These are phyloP conservation scores for Pichia manshurica DNA, from an alignment of 805 yeast species.

Conservation along the genomic window DNA sequence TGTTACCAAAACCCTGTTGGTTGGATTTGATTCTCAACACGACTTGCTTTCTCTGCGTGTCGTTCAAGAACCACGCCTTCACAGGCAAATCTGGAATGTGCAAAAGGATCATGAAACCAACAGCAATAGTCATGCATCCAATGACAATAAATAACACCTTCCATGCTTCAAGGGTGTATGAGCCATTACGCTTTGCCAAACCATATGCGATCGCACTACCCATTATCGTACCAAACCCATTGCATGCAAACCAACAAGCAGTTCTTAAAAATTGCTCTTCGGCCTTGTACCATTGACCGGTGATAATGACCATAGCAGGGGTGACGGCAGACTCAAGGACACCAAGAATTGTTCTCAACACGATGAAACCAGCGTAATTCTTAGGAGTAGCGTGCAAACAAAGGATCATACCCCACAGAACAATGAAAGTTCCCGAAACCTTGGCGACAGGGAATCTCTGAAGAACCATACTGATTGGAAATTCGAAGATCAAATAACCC, in stretches of 20 bases:
- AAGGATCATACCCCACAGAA: slow-evolving; percentile 44
- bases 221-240: slow-evolving; percentile 29
- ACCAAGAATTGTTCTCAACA: slow-evolving; percentile 47
- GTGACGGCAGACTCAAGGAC: slow-evolving; percentile 31
- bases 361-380: slow-evolving; percentile 42
- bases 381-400: slow-evolving; percentile 42
- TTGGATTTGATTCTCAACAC: slow-evolving; percentile 30
- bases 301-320: slow-evolving; percentile 33
- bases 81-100: slow-evolving; percentile 31
- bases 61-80: slow-evolving; percentile 31
- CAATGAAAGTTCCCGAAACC: slow-evolving; percentile 13
- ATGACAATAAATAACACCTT: slow-evolving; percentile 30
- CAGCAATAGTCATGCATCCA: slow-evolving; percentile 30
- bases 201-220: slow-evolving; percentile 32
- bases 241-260: slow-evolving; percentile 27
- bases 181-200: slow-evolving; percentile 24
- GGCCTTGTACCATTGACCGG: slow-evolving; percentile 30
- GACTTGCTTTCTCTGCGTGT: slow-evolving; percentile 33
- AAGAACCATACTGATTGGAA: slow-evolving; percentile 41
- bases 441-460: slow-evolving; percentile 46
- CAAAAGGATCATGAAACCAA: slow-evolving; percentile 28
- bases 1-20: slow-evolving; percentile 32
- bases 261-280: slow-evolving; percentile 30
- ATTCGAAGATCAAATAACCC: slow-evolving; percentile 49
- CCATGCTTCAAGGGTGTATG: slow-evolving; percentile 27